Percentiles rank a stretch among this genome's conserved stretches.
These are phyloP conservation scores for Clavulina sp. DNA, from an alignment of 768 basidiomycete species.

Conservation along the genomic window DNA sequence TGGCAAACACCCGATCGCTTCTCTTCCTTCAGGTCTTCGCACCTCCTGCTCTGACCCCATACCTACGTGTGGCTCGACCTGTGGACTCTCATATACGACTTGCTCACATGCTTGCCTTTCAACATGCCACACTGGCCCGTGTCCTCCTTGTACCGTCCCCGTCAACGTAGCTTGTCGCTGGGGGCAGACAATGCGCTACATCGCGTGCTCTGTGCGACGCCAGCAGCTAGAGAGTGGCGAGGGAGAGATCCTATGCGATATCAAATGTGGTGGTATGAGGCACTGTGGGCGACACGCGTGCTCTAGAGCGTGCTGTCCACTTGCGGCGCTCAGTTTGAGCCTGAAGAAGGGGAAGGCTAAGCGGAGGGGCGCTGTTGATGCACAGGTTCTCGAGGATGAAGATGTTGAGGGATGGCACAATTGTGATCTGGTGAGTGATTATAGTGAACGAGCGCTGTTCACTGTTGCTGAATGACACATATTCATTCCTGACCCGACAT, in stretches of 20 bases:
- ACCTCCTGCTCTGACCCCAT: constrained; percentile 24
- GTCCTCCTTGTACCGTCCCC: constrained; percentile 58
- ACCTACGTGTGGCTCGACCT: constrained; percentile 57
- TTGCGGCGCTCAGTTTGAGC: constrained; percentile 40
- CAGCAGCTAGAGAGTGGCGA: constrained; percentile 18
- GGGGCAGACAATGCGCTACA: constrained; percentile 42
- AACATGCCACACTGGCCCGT: constrained; percentile 60
- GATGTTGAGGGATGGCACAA: constrained; percentile 58
- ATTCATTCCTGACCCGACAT: neutral
- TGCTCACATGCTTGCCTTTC: constrained; percentile 63
- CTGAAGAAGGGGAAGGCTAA: constrained; percentile 34
- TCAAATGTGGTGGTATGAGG: constrained; percentile 57
- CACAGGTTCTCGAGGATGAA: constrained; percentile 23
- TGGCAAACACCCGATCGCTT: constrained; percentile 40
- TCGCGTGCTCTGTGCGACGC: constrained; percentile 33
- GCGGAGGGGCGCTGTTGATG: constrained; percentile 30
- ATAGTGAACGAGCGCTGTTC: neutral
- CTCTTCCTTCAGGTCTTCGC: constrained; percentile 29
- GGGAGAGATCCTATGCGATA: constrained; percentile 55
- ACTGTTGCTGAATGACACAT: neutral
- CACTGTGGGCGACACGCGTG: constrained; percentile 83
- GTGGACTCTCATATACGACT: constrained; percentile 39
- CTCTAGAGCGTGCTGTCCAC: constrained; percentile 70
- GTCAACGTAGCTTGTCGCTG: constrained; percentile 76
- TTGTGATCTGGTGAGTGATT: constrained; percentile 45